phyloP scores from a whole-genome alignment of 1,139 yeast genomes.

The Diutina pseudorugosa region DNA sequence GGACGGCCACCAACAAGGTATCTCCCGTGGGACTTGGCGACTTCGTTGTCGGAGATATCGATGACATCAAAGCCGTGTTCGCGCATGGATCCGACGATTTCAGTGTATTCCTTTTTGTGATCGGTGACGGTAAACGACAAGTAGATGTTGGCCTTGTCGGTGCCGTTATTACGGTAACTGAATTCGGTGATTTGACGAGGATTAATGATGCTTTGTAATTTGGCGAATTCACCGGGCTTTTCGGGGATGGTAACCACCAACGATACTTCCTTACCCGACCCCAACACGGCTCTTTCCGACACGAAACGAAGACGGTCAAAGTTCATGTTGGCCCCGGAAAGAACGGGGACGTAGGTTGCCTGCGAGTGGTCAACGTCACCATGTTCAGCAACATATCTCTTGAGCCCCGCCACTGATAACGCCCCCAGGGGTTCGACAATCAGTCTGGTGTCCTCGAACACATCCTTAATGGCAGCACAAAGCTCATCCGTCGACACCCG shows the following conservation, averaged over 20 bases:
- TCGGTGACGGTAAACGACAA: conserved; percentile 77
- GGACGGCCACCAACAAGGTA: conserved; percentile 85
- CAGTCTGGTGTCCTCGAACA: conserved; percentile 89
- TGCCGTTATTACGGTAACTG: conserved; percentile 60
- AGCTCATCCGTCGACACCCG: conserved; percentile 87
- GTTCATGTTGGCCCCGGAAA: conserved; percentile 97
- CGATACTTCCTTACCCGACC: conserved; percentile 95
- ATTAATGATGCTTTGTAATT: conserved; percentile 59
- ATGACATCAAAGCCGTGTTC: conserved; percentile 47
- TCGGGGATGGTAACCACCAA: conserved; percentile 86
- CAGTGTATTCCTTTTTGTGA: conserved; percentile 41
- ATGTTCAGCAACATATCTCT: conserved; percentile 57
- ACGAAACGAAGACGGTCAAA: conserved; percentile 92
- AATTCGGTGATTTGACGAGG: conserved; percentile 92
- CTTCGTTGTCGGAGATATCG: conserved; percentile 83
- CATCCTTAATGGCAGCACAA: conserved; percentile 95
- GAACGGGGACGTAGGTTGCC: conserved; percentile 68
- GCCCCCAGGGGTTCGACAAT: conserved; percentile 98
- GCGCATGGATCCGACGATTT: conserved; percentile 28
- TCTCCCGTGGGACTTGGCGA: conserved; percentile 94
- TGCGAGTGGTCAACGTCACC: conserved; percentile 62
- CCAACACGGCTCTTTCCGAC: conserved; percentile 94
- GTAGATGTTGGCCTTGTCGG: conserved; percentile 62
- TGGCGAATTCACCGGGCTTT: conserved; percentile 76
- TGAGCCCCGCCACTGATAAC: conserved; percentile 86